These are phyloP conservation scores for Ormosia emarginata DNA, from an alignment of 306 rosid species.

Conservation along the genomic window DNA sequence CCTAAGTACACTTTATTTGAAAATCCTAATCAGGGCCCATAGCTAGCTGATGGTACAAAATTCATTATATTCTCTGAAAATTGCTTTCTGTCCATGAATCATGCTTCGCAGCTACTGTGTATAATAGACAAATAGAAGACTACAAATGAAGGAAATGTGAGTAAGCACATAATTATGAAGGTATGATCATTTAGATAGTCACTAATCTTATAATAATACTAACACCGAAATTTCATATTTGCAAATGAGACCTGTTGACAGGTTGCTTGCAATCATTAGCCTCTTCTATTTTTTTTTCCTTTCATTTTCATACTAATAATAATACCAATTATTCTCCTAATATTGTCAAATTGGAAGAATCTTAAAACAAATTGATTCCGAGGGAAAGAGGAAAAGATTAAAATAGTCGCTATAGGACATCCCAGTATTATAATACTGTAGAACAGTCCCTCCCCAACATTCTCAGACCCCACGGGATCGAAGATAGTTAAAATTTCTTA, in stretches of 20 bases:
- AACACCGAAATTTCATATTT: conserved; percentile 1
- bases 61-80: not conserved
- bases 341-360: conserved; percentile 33
- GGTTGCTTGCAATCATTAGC: conserved; percentile 14
- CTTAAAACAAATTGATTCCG: conserved; percentile 12
- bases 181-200: not conserved
- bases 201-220: conserved; percentile 7
- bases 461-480: conserved; percentile 41
- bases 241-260: conserved; percentile 12
- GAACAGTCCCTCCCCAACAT: conserved; percentile 34
- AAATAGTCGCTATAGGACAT: conserved; percentile 21
- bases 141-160: conserved; percentile 33
- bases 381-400: not conserved
- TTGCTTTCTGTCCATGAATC: conserved; percentile 10
- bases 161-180: conserved; percentile 17
- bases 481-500: conserved; percentile 40
- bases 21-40: conserved; percentile 18
- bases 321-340: conserved; percentile 16
- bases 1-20: conserved; percentile 15
- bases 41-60: not conserved
- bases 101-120: conserved; percentile 13
- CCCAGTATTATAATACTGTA: not conserved
- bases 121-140: conserved; percentile 34
- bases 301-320: not conserved
- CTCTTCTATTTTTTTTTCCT: not conserved